Evolutionary conservation across 108 stramenopile genomes (phyloP).

Genomic region (Thalassiosira profunda): DNA sequence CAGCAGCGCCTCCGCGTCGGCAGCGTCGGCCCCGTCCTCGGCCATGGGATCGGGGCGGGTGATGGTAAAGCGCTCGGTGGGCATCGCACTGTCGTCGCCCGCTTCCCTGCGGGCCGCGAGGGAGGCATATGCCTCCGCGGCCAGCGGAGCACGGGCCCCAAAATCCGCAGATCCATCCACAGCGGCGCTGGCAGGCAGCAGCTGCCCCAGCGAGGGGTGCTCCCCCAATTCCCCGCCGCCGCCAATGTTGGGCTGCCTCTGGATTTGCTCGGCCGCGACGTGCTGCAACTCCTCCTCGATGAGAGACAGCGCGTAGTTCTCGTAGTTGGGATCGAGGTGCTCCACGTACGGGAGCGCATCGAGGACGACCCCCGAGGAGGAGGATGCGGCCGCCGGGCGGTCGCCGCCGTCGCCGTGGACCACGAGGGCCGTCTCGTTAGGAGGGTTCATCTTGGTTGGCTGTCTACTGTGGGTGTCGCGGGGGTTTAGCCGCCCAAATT

Average conservation of each 20-base stretch:
- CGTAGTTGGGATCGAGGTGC: slow-evolving; percentile 72
- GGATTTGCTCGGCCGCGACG: not conserved
- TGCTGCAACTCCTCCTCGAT: slow-evolving; percentile 61
- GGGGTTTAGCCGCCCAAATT: too few relatives aligned
- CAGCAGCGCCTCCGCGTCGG: not conserved
- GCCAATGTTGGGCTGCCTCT: not conserved
- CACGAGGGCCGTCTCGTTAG: slow-evolving; percentile 5
- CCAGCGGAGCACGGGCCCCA: slow-evolving; percentile 24
- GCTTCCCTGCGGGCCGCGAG: slow-evolving; percentile 11
- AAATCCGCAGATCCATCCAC: not conserved
- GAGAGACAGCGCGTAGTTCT: slow-evolving; percentile 74
- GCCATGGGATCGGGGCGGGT: slow-evolving; percentile 29
- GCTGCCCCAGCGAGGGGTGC: slow-evolving; percentile 2
- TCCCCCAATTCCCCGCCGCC: not conserved
- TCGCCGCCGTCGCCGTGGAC: slow-evolving; percentile 12
- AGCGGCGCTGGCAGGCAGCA: not conserved
- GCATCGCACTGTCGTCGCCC: not conserved
- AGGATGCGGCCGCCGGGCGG: not conserved
- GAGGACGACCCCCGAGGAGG: slow-evolving; percentile 35
- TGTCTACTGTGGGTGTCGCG: too few relatives aligned
- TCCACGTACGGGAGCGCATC: slow-evolving; percentile 88
- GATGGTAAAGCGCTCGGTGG: not conserved
- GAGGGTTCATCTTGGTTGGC: too few relatives aligned
- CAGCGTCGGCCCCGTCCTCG: not conserved
- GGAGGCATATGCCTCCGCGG: slow-evolving; percentile 26